Conservation (phyloP, 257 asterid species). For the Primulina tabacum region DNA sequence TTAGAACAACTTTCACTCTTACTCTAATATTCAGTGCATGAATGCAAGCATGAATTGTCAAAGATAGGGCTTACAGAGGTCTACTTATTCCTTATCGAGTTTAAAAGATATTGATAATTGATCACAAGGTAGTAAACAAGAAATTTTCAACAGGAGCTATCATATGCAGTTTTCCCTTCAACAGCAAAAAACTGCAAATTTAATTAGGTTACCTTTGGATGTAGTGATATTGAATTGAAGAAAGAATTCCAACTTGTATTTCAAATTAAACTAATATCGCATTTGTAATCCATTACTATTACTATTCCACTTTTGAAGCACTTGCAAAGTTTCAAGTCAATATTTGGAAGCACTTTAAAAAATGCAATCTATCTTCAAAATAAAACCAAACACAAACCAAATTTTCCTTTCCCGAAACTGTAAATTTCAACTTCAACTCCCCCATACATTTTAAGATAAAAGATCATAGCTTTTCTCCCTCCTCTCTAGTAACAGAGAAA, state of each 20-base stretch:
- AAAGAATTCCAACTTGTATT: too few relatives aligned
- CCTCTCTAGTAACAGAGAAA: not conserved
- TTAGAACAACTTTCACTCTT: slow-evolving; percentile 9
- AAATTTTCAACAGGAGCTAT: too few relatives aligned
- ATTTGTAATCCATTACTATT: too few relatives aligned
- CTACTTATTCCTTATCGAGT: not conserved
- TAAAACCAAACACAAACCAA: not conserved
- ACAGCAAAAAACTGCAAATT: too few relatives aligned
- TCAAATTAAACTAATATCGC: too few relatives aligned
- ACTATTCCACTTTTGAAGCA: too few relatives aligned
- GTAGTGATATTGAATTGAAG: too few relatives aligned
- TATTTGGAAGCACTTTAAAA: not conserved
- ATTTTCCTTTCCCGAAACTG: not conserved
- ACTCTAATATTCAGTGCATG: not conserved
- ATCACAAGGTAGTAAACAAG: too few relatives aligned
- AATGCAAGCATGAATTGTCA: not conserved
- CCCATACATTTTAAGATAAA: not conserved
- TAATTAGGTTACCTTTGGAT: too few relatives aligned
- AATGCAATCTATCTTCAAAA: not conserved
- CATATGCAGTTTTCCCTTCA: too few relatives aligned
- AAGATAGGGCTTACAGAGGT: not conserved
- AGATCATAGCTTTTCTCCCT: slow-evolving; percentile 5
- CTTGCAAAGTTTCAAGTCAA: too few relatives aligned
- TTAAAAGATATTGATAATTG: not conserved
- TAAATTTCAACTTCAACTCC: not conserved